Evolutionary conservation across 2,329 filamentous ascomycete species (phyloP).

Genomic region (Fusarium xyrophilum): DNA sequence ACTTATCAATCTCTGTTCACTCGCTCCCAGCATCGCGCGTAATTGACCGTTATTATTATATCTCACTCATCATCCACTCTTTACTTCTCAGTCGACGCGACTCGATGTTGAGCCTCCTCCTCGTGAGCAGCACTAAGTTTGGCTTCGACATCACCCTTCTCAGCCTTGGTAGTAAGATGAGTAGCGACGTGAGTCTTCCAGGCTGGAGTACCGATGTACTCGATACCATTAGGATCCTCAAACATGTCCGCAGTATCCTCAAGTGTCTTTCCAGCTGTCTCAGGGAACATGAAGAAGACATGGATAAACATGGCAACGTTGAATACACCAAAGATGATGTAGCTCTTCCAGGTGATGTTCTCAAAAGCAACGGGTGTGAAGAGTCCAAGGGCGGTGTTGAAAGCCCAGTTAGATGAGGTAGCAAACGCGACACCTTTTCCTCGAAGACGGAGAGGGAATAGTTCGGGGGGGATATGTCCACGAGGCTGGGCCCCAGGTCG

Average conservation of each 20-base stretch:
- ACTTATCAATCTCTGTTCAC: too few species aligned
- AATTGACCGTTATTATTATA: background rate
- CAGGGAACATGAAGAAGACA: slow-evolving; percentile 55
- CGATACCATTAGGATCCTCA: slow-evolving; percentile 32
- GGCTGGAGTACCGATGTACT: slow-evolving; percentile 29
- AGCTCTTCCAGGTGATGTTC: slow-evolving; percentile 37
- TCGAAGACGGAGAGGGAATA: slow-evolving; percentile 55
- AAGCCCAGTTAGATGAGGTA: slow-evolving; percentile 54
- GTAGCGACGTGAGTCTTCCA: slow-evolving; percentile 34
- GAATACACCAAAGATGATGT: slow-evolving; percentile 33
- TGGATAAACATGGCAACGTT: slow-evolving; percentile 34
- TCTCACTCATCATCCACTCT: accelerated
- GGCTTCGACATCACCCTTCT: slow-evolving; percentile 34
- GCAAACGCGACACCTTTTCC: slow-evolving; percentile 60
- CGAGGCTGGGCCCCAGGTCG: slow-evolving; percentile 57
- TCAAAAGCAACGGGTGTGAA: slow-evolving; percentile 37
- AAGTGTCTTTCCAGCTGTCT: slow-evolving; percentile 57
- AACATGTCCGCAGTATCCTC: slow-evolving; percentile 66
- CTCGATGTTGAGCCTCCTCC: background rate
- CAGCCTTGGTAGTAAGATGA: slow-evolving; percentile 6
- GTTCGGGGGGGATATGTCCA: slow-evolving; percentile 67
- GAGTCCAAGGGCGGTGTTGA: slow-evolving; percentile 51
- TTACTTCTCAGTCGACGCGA: background rate
- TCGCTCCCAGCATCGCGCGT: too few species aligned
- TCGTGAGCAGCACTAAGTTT: slow-evolving; percentile 22